Conservation (phyloP, 305 asterid genomes). For the Fraxinus angustifolia region DNA sequence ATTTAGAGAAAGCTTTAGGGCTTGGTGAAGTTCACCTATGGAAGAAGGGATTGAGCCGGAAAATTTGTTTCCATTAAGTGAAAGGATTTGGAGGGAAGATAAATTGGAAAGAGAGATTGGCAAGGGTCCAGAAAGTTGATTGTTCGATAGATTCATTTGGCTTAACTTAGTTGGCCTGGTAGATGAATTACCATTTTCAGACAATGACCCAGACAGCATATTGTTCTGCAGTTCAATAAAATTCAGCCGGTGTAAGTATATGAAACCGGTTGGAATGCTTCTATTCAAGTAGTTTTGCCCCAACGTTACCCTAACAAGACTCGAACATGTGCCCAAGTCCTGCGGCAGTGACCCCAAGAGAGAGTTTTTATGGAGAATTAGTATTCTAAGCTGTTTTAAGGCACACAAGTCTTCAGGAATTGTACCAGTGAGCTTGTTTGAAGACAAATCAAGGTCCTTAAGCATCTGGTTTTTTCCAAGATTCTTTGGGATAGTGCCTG, state of each 20-base stretch:
- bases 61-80: conserved; percentile 61
- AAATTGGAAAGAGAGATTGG: conserved; percentile 66
- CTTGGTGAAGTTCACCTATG: conserved; percentile 65
- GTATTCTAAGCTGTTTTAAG: conserved; percentile 49
- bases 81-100: conserved; percentile 63
- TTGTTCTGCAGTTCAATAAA: conserved; percentile 82
- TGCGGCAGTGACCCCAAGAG: conserved; percentile 80
- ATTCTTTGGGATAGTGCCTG: conserved; percentile 61
- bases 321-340: conserved; percentile 57
- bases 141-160: conserved; percentile 75
- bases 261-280: conserved; percentile 66
- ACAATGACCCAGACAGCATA: conserved; percentile 60
- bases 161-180: conserved; percentile 47
- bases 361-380: conserved; percentile 65
- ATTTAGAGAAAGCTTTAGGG: conserved; percentile 63
- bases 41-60: conserved; percentile 76
- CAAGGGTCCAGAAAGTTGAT: conserved; percentile 63
- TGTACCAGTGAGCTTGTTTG: conserved; percentile 93
- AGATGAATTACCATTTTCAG: conserved; percentile 44
- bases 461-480: conserved; percentile 60
- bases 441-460: conserved; percentile 66
- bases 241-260: conserved; percentile 72
- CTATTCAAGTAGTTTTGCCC: conserved; percentile 89
- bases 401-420: conserved; percentile 65
- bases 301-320: conserved; percentile 78